Percentiles rank a stretch among this genome's conserved stretches.
These are phyloP conservation scores for Pseudocercospora crystallina DNA, from an alignment of 2,329 filamentous ascomycete species.

Conservation along the genomic window DNA sequence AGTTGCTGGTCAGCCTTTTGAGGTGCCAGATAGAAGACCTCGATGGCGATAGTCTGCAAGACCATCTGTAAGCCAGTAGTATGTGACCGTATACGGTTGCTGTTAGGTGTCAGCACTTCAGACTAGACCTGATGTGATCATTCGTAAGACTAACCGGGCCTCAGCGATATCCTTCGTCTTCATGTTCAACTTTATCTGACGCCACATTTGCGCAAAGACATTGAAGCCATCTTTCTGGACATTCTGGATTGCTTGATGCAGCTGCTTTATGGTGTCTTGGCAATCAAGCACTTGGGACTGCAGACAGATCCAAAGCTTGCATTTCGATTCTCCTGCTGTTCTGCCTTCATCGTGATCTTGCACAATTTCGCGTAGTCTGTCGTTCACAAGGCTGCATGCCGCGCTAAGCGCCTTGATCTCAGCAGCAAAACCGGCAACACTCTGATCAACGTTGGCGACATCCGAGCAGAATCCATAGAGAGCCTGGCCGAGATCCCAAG, in stretches of 20 bases:
- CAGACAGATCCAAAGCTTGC: slow-evolving; percentile 12
- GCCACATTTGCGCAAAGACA: slow-evolving; percentile 7
- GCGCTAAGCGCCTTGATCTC: slow-evolving; percentile 11
- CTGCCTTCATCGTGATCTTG: neutral
- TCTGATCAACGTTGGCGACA: slow-evolving; percentile 14
- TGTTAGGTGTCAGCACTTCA: too few relatives aligned
- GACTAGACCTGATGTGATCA: too few relatives aligned
- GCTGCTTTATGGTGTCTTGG: slow-evolving; percentile 9
- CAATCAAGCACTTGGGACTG: slow-evolving; percentile 10
- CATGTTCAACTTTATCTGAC: slow-evolving; percentile 18
- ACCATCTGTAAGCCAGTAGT: slow-evolving; percentile 16
- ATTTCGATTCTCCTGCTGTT: neutral
- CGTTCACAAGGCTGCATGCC: slow-evolving; percentile 12
- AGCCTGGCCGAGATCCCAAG: slow-evolving; percentile 7
- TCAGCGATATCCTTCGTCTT: slow-evolving; percentile 16
- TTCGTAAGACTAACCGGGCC: neutral
- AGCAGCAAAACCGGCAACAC: slow-evolving; percentile 1
- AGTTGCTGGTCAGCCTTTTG: slow-evolving; percentile 16
- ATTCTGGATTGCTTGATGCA: slow-evolving; percentile 8
- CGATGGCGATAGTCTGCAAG: slow-evolving; percentile 13
- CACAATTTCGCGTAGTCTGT: slow-evolving; percentile 13
- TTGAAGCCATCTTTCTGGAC: slow-evolving; percentile 8
- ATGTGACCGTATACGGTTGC: slow-evolving; percentile 17
- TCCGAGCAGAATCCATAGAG: slow-evolving; percentile 11
- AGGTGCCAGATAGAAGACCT: slow-evolving; percentile 9